Conservation (phyloP, 495 filamentous ascomycete genomes). For the Chaetomium cochliodes region DNA sequence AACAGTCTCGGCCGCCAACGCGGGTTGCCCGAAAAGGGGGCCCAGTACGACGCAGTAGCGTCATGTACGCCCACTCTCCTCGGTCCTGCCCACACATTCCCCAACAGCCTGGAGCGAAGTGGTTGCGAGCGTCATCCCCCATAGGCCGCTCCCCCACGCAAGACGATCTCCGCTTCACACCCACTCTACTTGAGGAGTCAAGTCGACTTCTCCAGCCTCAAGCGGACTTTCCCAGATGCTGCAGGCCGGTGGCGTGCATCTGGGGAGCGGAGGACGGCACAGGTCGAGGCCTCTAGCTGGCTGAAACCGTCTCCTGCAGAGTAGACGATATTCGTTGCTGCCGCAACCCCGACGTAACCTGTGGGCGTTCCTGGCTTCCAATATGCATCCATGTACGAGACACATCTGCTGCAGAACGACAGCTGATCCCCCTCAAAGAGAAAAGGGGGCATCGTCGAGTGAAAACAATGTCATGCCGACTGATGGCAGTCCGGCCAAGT, state of each 20-base stretch:
- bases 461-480: background rate
- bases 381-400: background rate
- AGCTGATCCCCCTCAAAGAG: slow-evolving; percentile 8
- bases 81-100: background rate
- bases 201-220: background rate
- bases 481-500: background rate
- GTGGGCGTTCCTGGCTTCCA: background rate
- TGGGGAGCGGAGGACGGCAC: background rate
- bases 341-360: background rate
- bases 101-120: background rate
- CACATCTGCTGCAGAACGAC: background rate
- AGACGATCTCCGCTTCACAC: background rate
- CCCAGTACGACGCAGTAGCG: slow-evolving; percentile 9
- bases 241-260: background rate
- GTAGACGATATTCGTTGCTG: background rate
- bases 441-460: background rate
- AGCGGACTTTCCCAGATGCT: background rate
- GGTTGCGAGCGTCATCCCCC: background rate
- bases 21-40: slow-evolving; percentile 14
- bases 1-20: background rate
- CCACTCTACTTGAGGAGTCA: background rate
- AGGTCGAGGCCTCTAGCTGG: background rate
- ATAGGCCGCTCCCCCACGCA: background rate
- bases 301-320: slow-evolving; percentile 1
- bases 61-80: slow-evolving; percentile 1